Evolutionary conservation across 1,139 yeast genomes (phyloP), one percentile per base, ranked within the genome.

Genomic region (Debaryomyces singareniensis): DNA sequence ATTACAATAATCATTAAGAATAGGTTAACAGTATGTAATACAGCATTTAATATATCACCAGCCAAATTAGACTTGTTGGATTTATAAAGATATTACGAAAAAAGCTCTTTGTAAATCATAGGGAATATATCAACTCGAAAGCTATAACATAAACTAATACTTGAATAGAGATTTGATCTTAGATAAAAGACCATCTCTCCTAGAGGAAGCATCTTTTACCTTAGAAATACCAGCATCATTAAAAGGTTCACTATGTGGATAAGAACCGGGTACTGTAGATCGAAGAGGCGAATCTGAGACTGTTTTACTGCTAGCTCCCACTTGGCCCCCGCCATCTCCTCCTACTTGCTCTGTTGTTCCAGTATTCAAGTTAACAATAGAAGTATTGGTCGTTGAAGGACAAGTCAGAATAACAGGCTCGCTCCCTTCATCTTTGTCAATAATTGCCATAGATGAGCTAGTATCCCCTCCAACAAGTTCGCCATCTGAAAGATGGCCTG

Each of bases 81-180:
- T n/a, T n/a, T n/a, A n/a, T n/a, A n/a, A n/a, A n/a, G n/a, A n/a
- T n/a, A n/a, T n/a, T n/a, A n/a, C n/a, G n/a, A n/a, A n/a, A n/a
- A n/a, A n/a, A n/a, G n/a, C n/a, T n/a, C n/a, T n/a, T n/a, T n/a
- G n/a, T n/a, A n/a, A n/a, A n/a, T n/a, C n/a, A n/a, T n/a, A n/a
- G n/a, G n/a, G n/a, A n/a, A n/a, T n/a, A n/a, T n/a, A n/a, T n/a
- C n/a, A n/a, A n/a, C n/a, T n/a, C n/a, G n/a, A n/a, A n/a, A n/a
- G n/a, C n/a, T n/a, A n/a, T n/a, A n/a, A n/a, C n/a, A n/a, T n/a
- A n/a, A n/a, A 14, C 32, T 36, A 49, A 31, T 51, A 55, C 41
- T 40, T 53, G 43, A 64, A 64, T 26, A 63, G 53, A 18, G 58
- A 57, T 37, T 47, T 55, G 39, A 64, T 55, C 32, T 54, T 50